phyloP scores from a whole-genome alignment of 305 asterid species.

The Solanum hybrid region DNA sequence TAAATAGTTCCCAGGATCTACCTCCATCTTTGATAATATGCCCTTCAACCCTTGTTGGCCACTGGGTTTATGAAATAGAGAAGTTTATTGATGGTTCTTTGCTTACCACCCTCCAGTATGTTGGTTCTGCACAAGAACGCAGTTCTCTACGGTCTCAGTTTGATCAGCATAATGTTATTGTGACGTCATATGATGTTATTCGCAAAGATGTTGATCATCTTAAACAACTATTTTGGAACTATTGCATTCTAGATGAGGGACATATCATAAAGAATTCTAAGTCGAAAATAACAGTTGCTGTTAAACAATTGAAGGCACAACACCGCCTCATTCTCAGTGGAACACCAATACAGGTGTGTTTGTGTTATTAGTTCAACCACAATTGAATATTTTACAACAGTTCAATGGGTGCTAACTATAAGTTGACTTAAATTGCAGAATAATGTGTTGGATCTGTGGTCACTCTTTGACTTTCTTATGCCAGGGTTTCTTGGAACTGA shows the following conservation, averaged over 20 bases:
- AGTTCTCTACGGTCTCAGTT: slow-evolving; percentile 54
- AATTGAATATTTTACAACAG: slow-evolving; percentile 1
- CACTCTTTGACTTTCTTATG: slow-evolving; percentile 98
- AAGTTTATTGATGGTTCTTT: slow-evolving; percentile 91
- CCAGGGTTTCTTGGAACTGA: slow-evolving; percentile 99
- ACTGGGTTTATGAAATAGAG: slow-evolving; percentile 98
- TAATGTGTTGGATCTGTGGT: slow-evolving; percentile 96
- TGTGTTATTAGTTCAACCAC: slow-evolving; percentile 10
- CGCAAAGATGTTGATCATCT: slow-evolving; percentile 89
- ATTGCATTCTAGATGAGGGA: slow-evolving; percentile 95
- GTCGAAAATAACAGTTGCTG: slow-evolving; percentile 94
- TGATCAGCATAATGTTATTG: slow-evolving; percentile 65
- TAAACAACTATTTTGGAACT: slow-evolving; percentile 70
- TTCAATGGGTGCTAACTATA: slow-evolving; percentile 19
- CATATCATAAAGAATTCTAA: slow-evolving; percentile 87
- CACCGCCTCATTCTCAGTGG: slow-evolving; percentile 98
- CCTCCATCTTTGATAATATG: slow-evolving; percentile 85
- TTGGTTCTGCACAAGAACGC: slow-evolving; percentile 94
- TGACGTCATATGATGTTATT: slow-evolving; percentile 89
- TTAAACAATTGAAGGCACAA: slow-evolving; percentile 87
- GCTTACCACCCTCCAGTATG: slow-evolving; percentile 81
- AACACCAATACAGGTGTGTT: slow-evolving; percentile 91
- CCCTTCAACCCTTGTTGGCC: slow-evolving; percentile 96
- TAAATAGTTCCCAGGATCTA: slow-evolving; percentile 38
- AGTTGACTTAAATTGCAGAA: slow-evolving; percentile 57